Conservation (phyloP, 768 basidiomycete genomes). For the Exsudoporus frostii region DNA sequence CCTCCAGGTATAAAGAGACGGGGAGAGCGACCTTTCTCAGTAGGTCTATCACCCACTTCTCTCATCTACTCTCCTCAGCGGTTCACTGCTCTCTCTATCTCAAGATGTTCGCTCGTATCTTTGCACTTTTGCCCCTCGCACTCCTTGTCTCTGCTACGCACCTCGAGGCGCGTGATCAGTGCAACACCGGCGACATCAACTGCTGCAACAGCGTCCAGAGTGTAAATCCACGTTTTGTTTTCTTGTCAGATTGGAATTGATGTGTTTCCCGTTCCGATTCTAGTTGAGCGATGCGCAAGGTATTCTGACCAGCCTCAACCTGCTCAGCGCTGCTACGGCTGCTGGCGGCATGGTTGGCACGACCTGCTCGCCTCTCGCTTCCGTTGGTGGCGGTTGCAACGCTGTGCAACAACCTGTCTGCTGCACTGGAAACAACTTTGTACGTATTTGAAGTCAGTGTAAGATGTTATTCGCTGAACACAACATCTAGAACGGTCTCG, state of each 20-base stretch:
- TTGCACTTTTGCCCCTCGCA: conserved; percentile 17
- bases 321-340: background rate
- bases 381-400: background rate
- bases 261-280: background rate
- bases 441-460: background rate
- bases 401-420: conserved; percentile 6
- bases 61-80: background rate
- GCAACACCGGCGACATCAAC: background rate
- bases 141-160: conserved; percentile 8
- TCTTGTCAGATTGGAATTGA: background rate
- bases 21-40: background rate
- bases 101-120: conserved; percentile 18
- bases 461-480: background rate
- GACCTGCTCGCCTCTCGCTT: background rate
- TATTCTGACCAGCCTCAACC: accelerated
- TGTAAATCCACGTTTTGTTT: background rate
- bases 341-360: background rate
- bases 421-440: background rate
- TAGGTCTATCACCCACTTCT: background rate
- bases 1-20: conserved; percentile 12
- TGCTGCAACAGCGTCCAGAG: conserved; percentile 14
- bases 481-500: background rate
- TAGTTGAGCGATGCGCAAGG: background rate
- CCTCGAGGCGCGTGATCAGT: conserved; percentile 6
- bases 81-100: background rate